Conservation (phyloP, 352 stramenopile genomes). For the Lagenidium giganteum region DNA sequence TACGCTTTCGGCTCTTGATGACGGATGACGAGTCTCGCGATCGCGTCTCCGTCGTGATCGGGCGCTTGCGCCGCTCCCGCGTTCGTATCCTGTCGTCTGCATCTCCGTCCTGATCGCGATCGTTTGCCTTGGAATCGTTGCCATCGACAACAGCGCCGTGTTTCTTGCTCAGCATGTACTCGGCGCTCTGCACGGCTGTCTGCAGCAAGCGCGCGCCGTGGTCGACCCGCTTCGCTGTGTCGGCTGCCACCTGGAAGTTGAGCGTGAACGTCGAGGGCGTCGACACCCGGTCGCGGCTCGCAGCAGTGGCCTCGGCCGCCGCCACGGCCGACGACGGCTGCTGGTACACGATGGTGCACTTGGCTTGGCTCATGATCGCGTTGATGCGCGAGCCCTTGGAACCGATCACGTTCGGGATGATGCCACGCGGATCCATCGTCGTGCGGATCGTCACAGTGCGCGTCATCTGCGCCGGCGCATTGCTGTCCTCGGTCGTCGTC, state of each 20-base stretch:
- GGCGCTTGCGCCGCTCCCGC: too few species aligned
- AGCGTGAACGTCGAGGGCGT: slow-evolving; percentile 20
- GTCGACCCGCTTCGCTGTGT: slow-evolving; percentile 39
- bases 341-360: slow-evolving; percentile 47
- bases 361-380: slow-evolving; percentile 48
- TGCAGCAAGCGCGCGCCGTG: slow-evolving; percentile 27
- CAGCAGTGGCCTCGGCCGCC: background rate
- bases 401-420: slow-evolving; percentile 49
- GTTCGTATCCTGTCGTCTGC: too few species aligned
- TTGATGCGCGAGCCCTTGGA: slow-evolving; percentile 42
- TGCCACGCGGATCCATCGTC: slow-evolving; percentile 25
- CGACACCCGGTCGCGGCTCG: background rate
- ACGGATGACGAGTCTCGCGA: too few species aligned
- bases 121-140: background rate
- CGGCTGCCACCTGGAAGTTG: slow-evolving; percentile 48
- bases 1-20: too few species aligned
- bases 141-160: slow-evolving; percentile 5
- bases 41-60: too few species aligned
- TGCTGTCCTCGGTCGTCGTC: background rate
- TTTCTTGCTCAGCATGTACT: slow-evolving; percentile 24
- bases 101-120: too few species aligned
- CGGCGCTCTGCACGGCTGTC: slow-evolving; percentile 27
- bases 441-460: slow-evolving; percentile 36
- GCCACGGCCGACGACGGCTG: slow-evolving; percentile 8
- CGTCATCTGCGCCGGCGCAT: slow-evolving; percentile 9